Evolutionary conservation across 331 rosid genomes (phyloP).

Genomic region (Phaseolus coccineus): DNA sequence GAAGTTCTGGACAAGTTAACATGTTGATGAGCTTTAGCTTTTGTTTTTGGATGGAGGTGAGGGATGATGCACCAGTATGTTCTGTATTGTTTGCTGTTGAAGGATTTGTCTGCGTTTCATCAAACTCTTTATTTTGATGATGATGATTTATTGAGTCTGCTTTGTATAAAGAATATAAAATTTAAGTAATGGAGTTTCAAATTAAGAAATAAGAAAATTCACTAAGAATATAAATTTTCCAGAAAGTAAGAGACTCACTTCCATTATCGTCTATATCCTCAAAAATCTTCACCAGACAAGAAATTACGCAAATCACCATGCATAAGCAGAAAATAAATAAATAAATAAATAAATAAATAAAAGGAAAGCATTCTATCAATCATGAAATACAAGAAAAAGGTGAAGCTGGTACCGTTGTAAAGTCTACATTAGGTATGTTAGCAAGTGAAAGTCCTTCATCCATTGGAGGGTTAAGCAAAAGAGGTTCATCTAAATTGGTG

Average conservation of each 20-base stretch:
- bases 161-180: conserved; percentile 32
- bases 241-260: conserved; percentile 59
- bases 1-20: conserved; percentile 32
- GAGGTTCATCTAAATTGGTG: conserved; percentile 48
- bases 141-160: conserved; percentile 49
- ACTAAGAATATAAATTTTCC: background rate
- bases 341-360: too few relatives aligned
- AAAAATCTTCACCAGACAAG: conserved; percentile 58
- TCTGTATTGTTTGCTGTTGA: conserved; percentile 44
- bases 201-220: too few relatives aligned
- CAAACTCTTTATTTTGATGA: background rate
- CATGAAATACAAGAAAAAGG: background rate
- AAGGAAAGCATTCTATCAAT: background rate
- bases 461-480: conserved; percentile 63
- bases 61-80: background rate
- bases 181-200: conserved; percentile 13
- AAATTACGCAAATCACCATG: background rate
- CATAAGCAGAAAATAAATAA: background rate
- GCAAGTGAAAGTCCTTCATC: conserved; percentile 54
- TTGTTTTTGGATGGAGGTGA: conserved; percentile 20
- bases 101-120: conserved; percentile 42
- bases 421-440: conserved; percentile 51
- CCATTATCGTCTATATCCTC: conserved; percentile 73
- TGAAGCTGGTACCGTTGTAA: conserved; percentile 35
- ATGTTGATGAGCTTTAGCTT: conserved; percentile 42